Evolutionary conservation across 2,329 filamentous ascomycete species (phyloP).

Genomic region (Truncatella angustata): DNA sequence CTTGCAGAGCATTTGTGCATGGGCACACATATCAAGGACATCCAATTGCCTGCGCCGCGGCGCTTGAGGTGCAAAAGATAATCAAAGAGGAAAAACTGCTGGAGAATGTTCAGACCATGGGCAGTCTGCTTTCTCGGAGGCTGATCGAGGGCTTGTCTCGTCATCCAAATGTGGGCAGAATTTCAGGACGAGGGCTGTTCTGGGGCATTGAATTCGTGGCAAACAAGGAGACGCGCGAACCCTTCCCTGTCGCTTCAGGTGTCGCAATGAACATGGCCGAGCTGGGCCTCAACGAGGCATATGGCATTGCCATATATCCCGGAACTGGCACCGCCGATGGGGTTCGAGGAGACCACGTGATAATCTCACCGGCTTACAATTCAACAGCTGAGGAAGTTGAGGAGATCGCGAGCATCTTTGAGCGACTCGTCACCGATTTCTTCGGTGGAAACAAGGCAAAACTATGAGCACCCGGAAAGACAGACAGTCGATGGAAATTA

Average conservation of each 20-base stretch:
- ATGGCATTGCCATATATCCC: constrained; percentile 56
- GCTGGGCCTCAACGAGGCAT: constrained; percentile 26
- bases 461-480: too few relatives aligned
- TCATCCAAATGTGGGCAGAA: constrained; percentile 35
- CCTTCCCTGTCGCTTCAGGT: constrained; percentile 29
- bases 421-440: constrained; percentile 50
- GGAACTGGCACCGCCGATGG: constrained; percentile 61
- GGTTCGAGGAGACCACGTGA: constrained; percentile 63
- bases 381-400: constrained; percentile 56
- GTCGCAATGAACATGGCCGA: constrained; percentile 33
- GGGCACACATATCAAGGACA: constrained; percentile 54
- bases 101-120: constrained; percentile 29
- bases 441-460: constrained; percentile 25
- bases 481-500: too few relatives aligned
- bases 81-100: constrained; percentile 33
- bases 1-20: constrained; percentile 51
- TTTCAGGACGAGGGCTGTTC: constrained; percentile 42
- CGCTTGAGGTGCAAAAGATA: constrained; percentile 36
- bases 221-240: constrained; percentile 32
- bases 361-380: constrained; percentile 69
- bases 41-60: constrained; percentile 36
- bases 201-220: constrained; percentile 46
- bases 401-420: constrained; percentile 49
- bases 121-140: constrained; percentile 24
- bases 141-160: constrained; percentile 24